These are phyloP conservation scores for Ophiostoma himal-ulmi DNA, from an alignment of 2,329 filamentous ascomycete species.

Conservation along the genomic window DNA sequence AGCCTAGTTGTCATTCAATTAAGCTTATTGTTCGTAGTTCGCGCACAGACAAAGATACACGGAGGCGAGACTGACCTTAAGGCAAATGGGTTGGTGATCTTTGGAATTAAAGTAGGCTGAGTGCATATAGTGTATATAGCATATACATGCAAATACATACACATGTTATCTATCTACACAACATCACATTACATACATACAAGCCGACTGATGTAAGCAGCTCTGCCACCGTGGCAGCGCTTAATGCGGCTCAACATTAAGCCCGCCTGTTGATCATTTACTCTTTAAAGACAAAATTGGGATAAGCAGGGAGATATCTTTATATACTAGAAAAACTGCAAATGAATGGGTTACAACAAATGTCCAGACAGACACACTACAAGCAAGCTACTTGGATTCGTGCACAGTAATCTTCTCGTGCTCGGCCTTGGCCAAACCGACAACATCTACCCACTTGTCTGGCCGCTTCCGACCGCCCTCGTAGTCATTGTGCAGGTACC, in stretches of 20 bases:
- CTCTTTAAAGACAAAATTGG: not conserved
- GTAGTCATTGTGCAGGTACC: slow-evolving; percentile 44
- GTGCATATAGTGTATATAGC: not conserved
- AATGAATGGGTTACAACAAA: not conserved
- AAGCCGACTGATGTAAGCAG: not conserved
- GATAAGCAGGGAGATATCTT: not conserved
- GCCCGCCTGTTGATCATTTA: not conserved
- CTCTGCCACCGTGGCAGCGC: not conserved
- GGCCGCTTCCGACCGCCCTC: slow-evolving; percentile 47
- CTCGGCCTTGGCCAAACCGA: slow-evolving; percentile 38
- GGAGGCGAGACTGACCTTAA: not conserved
- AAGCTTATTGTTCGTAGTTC: not conserved
- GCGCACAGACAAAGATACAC: not conserved
- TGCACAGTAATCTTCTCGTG: not conserved
- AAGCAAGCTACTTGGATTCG: not conserved
- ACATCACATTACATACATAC: not conserved
- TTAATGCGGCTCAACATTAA: not conserved
- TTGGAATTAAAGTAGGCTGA: not conserved
- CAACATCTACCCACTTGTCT: slow-evolving; percentile 54
- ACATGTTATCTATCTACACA: not conserved
- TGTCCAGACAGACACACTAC: not conserved
- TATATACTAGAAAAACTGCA: not conserved
- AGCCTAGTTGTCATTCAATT: not conserved
- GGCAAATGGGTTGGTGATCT: not conserved
- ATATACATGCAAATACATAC: fast-evolving